These are phyloP conservation scores for Sporothrix protearum DNA, from an alignment of 2,329 filamentous ascomycete genomes.

Conservation along the genomic window DNA sequence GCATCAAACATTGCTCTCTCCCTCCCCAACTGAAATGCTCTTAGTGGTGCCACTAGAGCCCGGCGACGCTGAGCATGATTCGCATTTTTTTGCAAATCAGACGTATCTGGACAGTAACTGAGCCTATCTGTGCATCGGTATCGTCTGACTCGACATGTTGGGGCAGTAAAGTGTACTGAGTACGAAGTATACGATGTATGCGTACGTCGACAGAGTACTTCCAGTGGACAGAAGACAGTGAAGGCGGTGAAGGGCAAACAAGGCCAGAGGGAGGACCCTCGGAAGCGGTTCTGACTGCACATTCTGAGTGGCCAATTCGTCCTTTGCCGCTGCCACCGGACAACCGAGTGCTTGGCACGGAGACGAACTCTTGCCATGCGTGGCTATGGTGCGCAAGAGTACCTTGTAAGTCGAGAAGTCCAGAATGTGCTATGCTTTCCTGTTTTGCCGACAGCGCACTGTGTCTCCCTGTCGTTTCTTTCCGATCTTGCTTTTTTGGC, in stretches of 20 bases:
- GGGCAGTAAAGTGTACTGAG: too few species aligned
- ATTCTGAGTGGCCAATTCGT: constrained; percentile 20
- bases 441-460: background rate
- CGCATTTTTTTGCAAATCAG: background rate
- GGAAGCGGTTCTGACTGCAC: constrained; percentile 11
- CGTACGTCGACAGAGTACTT: background rate
- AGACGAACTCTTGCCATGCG: background rate
- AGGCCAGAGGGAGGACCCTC: background rate
- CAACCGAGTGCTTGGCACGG: constrained; percentile 8
- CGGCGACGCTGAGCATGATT: background rate
- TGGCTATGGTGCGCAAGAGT: background rate
- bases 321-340: background rate
- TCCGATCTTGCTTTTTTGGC: background rate
- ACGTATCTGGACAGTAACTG: background rate
- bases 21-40: background rate
- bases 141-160: background rate
- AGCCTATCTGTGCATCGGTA: background rate
- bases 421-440: background rate
- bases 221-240: background rate
- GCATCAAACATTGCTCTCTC: background rate
- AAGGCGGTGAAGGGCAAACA: background rate
- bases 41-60: background rate
- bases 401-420: background rate
- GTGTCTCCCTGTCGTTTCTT: background rate
- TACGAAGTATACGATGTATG: too few species aligned